Evolutionary conservation across 768 basidiomycete genomes (phyloP).

Genomic region (Pisolithus albus): DNA sequence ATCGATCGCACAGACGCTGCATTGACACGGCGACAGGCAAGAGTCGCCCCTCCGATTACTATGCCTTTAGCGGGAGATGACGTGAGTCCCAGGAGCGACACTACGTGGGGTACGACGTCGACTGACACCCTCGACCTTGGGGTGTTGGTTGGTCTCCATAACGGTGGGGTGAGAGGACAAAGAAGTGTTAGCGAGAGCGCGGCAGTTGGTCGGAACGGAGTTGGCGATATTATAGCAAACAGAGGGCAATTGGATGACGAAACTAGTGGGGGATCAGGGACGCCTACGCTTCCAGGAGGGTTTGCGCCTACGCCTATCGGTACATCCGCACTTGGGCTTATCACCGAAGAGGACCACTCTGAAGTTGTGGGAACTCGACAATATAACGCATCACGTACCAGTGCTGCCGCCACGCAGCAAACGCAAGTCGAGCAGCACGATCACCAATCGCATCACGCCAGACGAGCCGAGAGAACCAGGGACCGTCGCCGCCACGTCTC

Average conservation of each 20-base stretch:
- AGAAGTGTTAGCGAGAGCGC: slow-evolving; percentile 13
- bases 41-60: slow-evolving; percentile 6
- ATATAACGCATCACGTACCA: slow-evolving; percentile 15
- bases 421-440: slow-evolving; percentile 12
- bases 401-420: slow-evolving; percentile 11
- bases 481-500: slow-evolving; percentile 17
- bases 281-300: slow-evolving; percentile 15
- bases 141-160: slow-evolving; percentile 24
- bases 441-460: slow-evolving; percentile 15
- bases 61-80: slow-evolving; percentile 11
- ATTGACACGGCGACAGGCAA: slow-evolving; percentile 5
- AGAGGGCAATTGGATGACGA: slow-evolving; percentile 7
- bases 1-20: slow-evolving; percentile 5
- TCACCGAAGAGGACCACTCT: slow-evolving; percentile 23
- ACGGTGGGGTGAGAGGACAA: slow-evolving; percentile 23
- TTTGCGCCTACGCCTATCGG: slow-evolving; percentile 15
- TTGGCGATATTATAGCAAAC: slow-evolving; percentile 6
- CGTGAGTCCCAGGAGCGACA: slow-evolving; percentile 28
- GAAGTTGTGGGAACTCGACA: slow-evolving; percentile 10
- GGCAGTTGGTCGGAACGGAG: slow-evolving; percentile 13
- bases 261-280: slow-evolving; percentile 11
- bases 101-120: slow-evolving; percentile 31
- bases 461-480: slow-evolving; percentile 16
- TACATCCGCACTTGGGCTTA: slow-evolving; percentile 23
- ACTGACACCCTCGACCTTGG: slow-evolving; percentile 25